Base-by-base conservation (phyloP, 139 green algal species). In the Tetradesmus obliquus region DNA sequence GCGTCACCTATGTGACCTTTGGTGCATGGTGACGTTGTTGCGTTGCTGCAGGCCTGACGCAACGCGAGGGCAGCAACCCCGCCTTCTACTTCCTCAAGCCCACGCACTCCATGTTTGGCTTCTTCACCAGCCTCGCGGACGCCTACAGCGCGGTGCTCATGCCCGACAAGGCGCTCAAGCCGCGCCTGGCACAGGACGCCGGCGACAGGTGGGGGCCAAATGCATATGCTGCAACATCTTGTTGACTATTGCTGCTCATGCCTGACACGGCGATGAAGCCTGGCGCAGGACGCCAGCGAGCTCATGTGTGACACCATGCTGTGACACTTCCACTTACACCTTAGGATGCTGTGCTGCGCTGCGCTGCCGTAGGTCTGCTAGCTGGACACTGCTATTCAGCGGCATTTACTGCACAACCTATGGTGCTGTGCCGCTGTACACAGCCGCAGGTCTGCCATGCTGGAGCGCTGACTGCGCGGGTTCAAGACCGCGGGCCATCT, bases 11-110 rank as follows among this genome's bases (percentile, higher is more conserved):
- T 53, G 79, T 55, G 9, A 32, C 20, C 72, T 12, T 7, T 81
- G 32, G 32, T 45, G 57, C 57, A 66, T 66, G 57, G 57, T 90
- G 55, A 83, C 86, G 58, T 81, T 81, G 19, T 22, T 81, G 19
- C 54, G 79, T 10, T 53, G 76, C 7, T 45, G 79, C 32, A 54
- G 87, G 87, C 8, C 87, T 91, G n/a, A 86, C 74, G 24, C 32
- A 22, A 8, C 79, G 85, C 1, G 89, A 92, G 80, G 86, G 22
- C 20, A 83, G 58, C 71, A 90, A 90, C 69, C 86, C 86, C 7
- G 58, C 13, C 10, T 99, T 99, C 92, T 95, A 97, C 94, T 99
- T 99, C 94, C 93, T 99, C 32, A 99, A 99, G 95, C 97, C 98
- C 82, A 99, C 97, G 0, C 97, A 99, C 95, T 97, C 91, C 22